Evolutionary conservation across 345 rosid genomes (phyloP), one percentile per base, ranked within the genome.

Genomic region (Erysimum cheiranthoides): DNA sequence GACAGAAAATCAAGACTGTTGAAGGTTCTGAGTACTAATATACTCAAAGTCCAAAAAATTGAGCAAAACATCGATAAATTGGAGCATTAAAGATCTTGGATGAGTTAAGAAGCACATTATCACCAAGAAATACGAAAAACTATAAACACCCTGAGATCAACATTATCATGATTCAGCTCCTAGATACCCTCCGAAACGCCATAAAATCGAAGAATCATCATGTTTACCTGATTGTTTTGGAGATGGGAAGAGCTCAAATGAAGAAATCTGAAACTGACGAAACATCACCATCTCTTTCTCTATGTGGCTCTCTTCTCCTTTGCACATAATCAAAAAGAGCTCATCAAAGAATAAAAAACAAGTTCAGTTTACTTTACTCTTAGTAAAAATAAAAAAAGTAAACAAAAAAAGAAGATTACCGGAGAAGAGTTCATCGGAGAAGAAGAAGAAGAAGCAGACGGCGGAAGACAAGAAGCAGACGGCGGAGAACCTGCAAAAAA

Each of bases 71-170:
- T 36, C 0, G 39, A 36, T 36, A 8, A 36, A 36, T 36, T 5
- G 14, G 14, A 36, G 40, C 4, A 9, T 9, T 9, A 36, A 36
- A 36, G 39, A 36, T 32, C 35, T 32, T 32, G 35, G 40, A 45
- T 14, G 52, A 47, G 52, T 11, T 4, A 52, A 54, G 36, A 54
- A 28, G 10, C 16, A 27, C 40, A 36, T 0, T 36, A 36, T 36
- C 40, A 36, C 40, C 11, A 36, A 36, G 40, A 36, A 36, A 36
- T 8, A 10, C 40, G 0, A 9, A 9, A 36, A 36, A 3, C 3
- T 8, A 8, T 36, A 36, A 36, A 66, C 12, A 21, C 60, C 85
- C 93, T 88, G 85, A 58, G 54, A 45, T 35, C 59, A 14, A 17
- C 27, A 54, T 43, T 10, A 53, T 25, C 42, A 61, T 52, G 45